A percentile compares a stretch with the other conserved stretches of the same genome.
Evolutionary conservation across 1,284 basidiomycete species (phyloP).

Genomic region (Prillingera fragicola): DNA sequence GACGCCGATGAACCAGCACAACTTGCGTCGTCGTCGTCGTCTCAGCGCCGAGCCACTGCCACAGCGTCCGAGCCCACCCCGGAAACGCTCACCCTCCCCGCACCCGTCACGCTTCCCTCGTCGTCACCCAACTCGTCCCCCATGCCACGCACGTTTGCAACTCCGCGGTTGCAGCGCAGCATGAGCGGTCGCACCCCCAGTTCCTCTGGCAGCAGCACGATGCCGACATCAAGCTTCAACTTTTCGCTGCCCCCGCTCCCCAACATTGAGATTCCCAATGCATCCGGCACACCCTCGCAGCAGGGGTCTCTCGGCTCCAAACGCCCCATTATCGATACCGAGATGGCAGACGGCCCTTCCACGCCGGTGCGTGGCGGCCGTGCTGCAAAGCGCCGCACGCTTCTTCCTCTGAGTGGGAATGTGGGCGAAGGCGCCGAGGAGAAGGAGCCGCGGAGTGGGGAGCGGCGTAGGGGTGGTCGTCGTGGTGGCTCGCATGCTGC

Average conservation of each 20-base stretch:
- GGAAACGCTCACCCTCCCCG: slow-evolving; percentile 2
- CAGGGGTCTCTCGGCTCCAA: slow-evolving; percentile 11
- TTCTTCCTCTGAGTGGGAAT: no score
- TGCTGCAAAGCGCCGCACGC: slow-evolving; percentile 14
- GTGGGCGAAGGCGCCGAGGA: slow-evolving; percentile 1
- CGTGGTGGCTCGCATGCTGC: not conserved
- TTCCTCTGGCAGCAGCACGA: not conserved
- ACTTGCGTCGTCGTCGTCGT: not conserved
- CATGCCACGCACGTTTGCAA: not conserved
- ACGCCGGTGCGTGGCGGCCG: slow-evolving; percentile 9
- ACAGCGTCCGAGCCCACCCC: slow-evolving; percentile 1
- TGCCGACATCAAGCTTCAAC: slow-evolving; percentile 15
- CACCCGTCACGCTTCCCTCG: not conserved
- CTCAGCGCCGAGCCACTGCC: not conserved
- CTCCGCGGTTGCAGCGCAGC: not conserved
- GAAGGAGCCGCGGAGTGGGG: not conserved
- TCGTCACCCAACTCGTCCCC: slow-evolving; percentile 11
- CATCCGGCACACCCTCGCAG: slow-evolving; percentile 8
- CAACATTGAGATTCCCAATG: slow-evolving; percentile 3
- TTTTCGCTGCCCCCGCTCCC: slow-evolving; percentile 14
- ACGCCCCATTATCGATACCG: slow-evolving; percentile 17
- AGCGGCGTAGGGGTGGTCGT: not conserved
- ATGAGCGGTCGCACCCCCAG: not conserved
- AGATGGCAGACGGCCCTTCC: slow-evolving; percentile 11
- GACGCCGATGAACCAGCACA: slow-evolving; percentile 6